Evolutionary conservation across 2,329 filamentous ascomycete genomes (phyloP).

Genomic region (Aspergillus sp.): DNA sequence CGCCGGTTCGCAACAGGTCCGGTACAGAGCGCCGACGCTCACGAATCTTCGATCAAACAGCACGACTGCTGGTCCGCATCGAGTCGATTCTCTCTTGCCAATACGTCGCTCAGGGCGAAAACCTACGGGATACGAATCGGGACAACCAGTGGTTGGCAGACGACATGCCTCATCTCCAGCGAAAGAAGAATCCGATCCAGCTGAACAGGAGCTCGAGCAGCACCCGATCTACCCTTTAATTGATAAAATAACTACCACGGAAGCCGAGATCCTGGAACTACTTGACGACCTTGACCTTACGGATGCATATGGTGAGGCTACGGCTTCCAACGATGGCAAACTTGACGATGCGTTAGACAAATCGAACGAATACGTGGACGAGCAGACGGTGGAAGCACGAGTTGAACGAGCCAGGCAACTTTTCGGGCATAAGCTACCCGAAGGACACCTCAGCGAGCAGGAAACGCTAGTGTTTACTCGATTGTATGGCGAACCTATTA

Average conservation of each 20-base stretch:
- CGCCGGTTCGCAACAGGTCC: slow-evolving; percentile 24
- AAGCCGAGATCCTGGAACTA: slow-evolving; percentile 33
- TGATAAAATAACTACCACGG: slow-evolving; percentile 38
- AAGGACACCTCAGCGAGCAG: slow-evolving; percentile 65
- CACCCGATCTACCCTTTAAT: slow-evolving; percentile 36
- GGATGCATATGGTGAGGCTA: slow-evolving; percentile 12
- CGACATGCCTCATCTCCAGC: slow-evolving; percentile 26
- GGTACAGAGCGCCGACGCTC: slow-evolving; percentile 23
- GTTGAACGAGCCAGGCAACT: slow-evolving; percentile 71
- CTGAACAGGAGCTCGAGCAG: slow-evolving; percentile 18
- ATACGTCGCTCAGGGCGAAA: not conserved
- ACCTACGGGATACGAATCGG: not conserved
- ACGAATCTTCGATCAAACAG: slow-evolving; percentile 19
- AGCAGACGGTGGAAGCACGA: slow-evolving; percentile 33
- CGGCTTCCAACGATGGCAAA: slow-evolving; percentile 25
- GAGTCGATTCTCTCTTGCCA: not conserved
- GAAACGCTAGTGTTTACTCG: slow-evolving; percentile 77
- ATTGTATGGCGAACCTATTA: slow-evolving; percentile 73
- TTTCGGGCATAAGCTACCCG: slow-evolving; percentile 75
- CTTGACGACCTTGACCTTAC: slow-evolving; percentile 28
- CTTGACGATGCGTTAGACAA: slow-evolving; percentile 29
- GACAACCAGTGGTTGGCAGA: slow-evolving; percentile 15
- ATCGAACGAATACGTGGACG: slow-evolving; percentile 31
- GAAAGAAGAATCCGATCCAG: slow-evolving; percentile 14
- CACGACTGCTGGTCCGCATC: slow-evolving; percentile 13